These are phyloP conservation scores for Ceratobasidium sp. DNA, from an alignment of 1,284 basidiomycete genomes.

Conservation along the genomic window DNA sequence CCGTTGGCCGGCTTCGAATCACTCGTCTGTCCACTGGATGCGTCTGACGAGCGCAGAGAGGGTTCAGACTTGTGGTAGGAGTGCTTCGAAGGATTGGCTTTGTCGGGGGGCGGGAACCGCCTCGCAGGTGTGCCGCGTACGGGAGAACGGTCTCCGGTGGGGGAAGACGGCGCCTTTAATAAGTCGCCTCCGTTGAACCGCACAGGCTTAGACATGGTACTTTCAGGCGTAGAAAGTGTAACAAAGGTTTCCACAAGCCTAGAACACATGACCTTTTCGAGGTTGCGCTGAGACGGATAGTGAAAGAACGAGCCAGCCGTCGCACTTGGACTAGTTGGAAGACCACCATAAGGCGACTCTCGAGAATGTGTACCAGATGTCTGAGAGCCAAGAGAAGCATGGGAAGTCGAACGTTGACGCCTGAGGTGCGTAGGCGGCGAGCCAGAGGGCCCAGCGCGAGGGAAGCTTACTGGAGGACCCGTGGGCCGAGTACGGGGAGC, in stretches of 20 bases:
- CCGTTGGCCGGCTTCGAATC: slow-evolving; percentile 4
- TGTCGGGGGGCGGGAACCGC: not conserved
- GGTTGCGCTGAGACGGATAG: slow-evolving; percentile 61
- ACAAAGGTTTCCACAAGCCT: slow-evolving; percentile 81
- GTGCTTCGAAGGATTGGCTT: slow-evolving; percentile 16
- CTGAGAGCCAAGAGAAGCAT: slow-evolving; percentile 40
- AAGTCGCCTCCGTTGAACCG: slow-evolving; percentile 7
- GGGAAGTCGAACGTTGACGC: slow-evolving; percentile 41
- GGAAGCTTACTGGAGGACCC: slow-evolving; percentile 40
- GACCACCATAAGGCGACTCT: not conserved
- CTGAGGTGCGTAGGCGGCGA: slow-evolving; percentile 42
- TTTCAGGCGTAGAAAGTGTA: slow-evolving; percentile 54
- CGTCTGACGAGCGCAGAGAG: slow-evolving; percentile 7
- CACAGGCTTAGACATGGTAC: slow-evolving; percentile 50
- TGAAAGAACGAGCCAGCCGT: slow-evolving; percentile 46
- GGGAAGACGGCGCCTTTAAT: slow-evolving; percentile 20
- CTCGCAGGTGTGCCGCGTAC: slow-evolving; percentile 17
- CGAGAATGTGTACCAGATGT: slow-evolving; percentile 19
- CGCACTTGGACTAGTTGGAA: slow-evolving; percentile 35
- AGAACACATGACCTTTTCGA: slow-evolving; percentile 73
- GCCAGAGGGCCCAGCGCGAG: slow-evolving; percentile 43
- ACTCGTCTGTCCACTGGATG: not conserved
- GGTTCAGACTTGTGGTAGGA: slow-evolving; percentile 12
- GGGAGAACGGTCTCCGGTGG: slow-evolving; percentile 11
- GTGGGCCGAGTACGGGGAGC: slow-evolving; percentile 32